A percentile compares a stretch with the other conserved stretches of the same genome.
Conservation (phyloP, 2,329 filamentous ascomycete genomes). For the Pyrenophora tritici-repentis region DNA sequence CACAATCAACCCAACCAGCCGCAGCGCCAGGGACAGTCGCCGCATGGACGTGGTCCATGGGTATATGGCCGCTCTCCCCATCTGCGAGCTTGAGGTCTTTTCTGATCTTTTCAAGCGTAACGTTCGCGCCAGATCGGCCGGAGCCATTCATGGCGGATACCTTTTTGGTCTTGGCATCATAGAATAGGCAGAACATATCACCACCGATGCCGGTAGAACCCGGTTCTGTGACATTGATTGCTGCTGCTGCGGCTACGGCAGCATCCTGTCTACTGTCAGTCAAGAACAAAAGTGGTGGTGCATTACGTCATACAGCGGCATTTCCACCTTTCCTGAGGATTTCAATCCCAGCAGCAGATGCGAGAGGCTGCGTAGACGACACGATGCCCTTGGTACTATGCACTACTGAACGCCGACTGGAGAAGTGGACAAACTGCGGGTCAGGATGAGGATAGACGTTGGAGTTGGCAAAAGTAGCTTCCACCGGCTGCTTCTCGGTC, state of each 20-base stretch:
- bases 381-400: slow-evolving; percentile 94
- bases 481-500: neutral
- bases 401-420: slow-evolving; percentile 86
- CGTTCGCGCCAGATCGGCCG: slow-evolving; percentile 75
- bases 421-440: slow-evolving; percentile 65
- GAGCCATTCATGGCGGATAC: slow-evolving; percentile 91
- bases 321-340: slow-evolving; percentile 89
- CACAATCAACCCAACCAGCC: slow-evolving; percentile 89
- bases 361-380: slow-evolving; percentile 85
- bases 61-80: slow-evolving; percentile 65
- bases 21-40: slow-evolving; percentile 89
- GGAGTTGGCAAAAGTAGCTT: slow-evolving; percentile 20
- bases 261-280: slow-evolving; percentile 68
- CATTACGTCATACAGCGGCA: slow-evolving; percentile 71
- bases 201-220: slow-evolving; percentile 93
- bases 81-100: slow-evolving; percentile 69
- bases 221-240: slow-evolving; percentile 91
- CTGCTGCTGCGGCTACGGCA: slow-evolving; percentile 92
- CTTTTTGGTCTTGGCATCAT: slow-evolving; percentile 79
- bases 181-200: slow-evolving; percentile 96
- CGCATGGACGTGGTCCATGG: slow-evolving; percentile 75
- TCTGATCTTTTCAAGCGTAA: slow-evolving; percentile 71
- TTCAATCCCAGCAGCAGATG: slow-evolving; percentile 83
- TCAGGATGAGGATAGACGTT: slow-evolving; percentile 57
- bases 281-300: neutral